Conservation (phyloP, 192 early-diverging fungal species). For the Mortierella hygrophila region DNA sequence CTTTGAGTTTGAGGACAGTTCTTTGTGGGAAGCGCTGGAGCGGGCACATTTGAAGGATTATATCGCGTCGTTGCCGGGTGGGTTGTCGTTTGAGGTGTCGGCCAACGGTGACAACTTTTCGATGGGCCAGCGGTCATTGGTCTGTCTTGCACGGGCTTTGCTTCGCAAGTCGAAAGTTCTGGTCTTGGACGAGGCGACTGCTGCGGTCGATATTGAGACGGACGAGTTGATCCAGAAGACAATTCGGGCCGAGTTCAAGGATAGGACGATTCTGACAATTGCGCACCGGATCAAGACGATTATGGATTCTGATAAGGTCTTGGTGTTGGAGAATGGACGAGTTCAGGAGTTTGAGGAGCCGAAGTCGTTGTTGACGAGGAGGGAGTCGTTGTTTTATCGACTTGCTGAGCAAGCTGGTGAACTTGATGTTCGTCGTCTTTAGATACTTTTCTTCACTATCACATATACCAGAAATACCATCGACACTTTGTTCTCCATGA, state of each 20-base stretch:
- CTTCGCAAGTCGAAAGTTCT: constrained; percentile 68
- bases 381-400: constrained; percentile 30
- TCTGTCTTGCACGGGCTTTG: constrained; percentile 73
- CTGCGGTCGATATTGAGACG: constrained; percentile 84
- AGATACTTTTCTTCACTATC: neutral
- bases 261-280: constrained; percentile 88
- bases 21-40: constrained; percentile 72
- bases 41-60: constrained; percentile 41
- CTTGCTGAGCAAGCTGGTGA: constrained; percentile 43
- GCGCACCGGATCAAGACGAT: constrained; percentile 91
- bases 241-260: constrained; percentile 79
- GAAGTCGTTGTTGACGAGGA: neutral
- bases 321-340: constrained; percentile 71
- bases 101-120: constrained; percentile 81
- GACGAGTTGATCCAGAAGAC: constrained; percentile 91
- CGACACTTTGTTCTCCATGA: no score
- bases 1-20: constrained; percentile 60
- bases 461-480: neutral
- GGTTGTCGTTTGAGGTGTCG: constrained; percentile 46
- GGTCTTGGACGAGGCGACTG: constrained; percentile 60
- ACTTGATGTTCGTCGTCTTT: neutral
- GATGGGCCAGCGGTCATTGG: constrained; percentile 80
- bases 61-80: constrained; percentile 34
- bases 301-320: constrained; percentile 87
- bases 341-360: constrained; percentile 37